Evolutionary conservation across 2,329 filamentous ascomycete genomes (phyloP).

Genomic region (Trichoderma cornu-damae): DNA sequence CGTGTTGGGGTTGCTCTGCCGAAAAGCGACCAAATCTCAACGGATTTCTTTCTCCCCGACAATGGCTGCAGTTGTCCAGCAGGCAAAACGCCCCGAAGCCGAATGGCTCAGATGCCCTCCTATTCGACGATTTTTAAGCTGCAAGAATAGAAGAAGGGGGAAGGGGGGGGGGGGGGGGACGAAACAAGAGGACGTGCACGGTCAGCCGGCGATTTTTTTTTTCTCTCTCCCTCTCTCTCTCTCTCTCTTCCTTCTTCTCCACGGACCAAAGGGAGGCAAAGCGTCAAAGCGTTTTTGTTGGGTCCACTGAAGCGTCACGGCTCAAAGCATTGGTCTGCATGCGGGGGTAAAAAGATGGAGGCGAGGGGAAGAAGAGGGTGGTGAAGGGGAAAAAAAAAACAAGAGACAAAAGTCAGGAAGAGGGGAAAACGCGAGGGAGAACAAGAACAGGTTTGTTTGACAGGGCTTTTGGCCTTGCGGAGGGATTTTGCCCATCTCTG

Average conservation of each 20-base stretch:
- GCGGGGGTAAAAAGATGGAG: background rate
- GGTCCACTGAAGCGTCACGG: background rate
- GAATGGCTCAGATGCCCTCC: background rate
- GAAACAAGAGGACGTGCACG: background rate
- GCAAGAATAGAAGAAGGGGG: background rate
- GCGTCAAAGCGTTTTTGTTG: conserved; percentile 4
- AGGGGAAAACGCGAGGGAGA: background rate
- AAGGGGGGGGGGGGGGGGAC: background rate
- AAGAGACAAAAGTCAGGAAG: background rate
- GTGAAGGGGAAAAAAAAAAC: no score
- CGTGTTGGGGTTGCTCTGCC: conserved; percentile 8
- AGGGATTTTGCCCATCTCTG: background rate
- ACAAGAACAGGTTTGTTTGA: background rate
- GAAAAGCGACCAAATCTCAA: background rate
- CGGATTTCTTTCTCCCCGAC: background rate
- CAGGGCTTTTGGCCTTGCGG: background rate
- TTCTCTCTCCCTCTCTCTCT: no score
- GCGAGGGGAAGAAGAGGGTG: background rate
- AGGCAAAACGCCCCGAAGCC: background rate
- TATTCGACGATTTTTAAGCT: background rate
- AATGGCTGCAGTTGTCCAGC: background rate
- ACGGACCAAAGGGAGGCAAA: background rate
- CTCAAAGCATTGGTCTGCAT: background rate
- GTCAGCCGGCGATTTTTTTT: background rate
- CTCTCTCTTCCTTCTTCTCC: no score